Percentiles rank a stretch among this genome's conserved stretches.
phyloP scores from a whole-genome alignment of 1,284 basidiomycete genomes.

The Golubevia sp. region DNA sequence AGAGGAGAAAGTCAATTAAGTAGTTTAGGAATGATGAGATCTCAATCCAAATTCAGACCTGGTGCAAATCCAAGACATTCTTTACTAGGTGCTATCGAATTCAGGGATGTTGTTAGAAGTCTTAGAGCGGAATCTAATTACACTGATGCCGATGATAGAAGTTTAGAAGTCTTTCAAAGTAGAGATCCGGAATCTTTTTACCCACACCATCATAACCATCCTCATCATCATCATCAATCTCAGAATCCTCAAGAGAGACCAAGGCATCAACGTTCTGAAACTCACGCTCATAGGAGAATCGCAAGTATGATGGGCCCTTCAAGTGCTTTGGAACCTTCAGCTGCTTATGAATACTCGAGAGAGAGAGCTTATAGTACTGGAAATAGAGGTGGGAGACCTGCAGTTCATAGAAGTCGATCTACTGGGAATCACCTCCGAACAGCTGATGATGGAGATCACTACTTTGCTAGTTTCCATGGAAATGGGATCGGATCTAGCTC shows the following conservation, averaged over 20 bases:
- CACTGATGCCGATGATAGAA: slow-evolving; percentile 14
- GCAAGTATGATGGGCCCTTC: neutral
- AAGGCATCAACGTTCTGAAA: slow-evolving; percentile 3
- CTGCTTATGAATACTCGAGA: neutral
- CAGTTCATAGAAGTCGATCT: neutral
- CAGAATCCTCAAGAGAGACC: slow-evolving; percentile 2
- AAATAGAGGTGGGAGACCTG: neutral
- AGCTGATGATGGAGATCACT: neutral
- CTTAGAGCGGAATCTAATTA: slow-evolving; percentile 19
- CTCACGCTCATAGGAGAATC: slow-evolving; percentile 2
- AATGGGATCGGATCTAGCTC: neutral
- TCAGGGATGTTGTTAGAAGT: slow-evolving; percentile 46
- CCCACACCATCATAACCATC: slow-evolving; percentile 28
- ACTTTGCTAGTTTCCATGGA: neutral
- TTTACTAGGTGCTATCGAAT: slow-evolving; percentile 47
- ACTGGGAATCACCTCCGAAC: neutral
- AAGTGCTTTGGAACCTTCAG: neutral
- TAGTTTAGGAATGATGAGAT: neutral
- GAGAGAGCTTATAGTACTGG: neutral
- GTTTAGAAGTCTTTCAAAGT: slow-evolving; percentile 39
- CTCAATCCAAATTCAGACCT: slow-evolving; percentile 12
- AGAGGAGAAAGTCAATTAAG: neutral
- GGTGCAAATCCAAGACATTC: slow-evolving; percentile 62
- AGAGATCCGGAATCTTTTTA: slow-evolving; percentile 44
- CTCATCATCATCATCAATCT: slow-evolving; percentile 3